phyloP scores from a whole-genome alignment of 768 basidiomycete species.

The Punctularia strigosozonata region DNA sequence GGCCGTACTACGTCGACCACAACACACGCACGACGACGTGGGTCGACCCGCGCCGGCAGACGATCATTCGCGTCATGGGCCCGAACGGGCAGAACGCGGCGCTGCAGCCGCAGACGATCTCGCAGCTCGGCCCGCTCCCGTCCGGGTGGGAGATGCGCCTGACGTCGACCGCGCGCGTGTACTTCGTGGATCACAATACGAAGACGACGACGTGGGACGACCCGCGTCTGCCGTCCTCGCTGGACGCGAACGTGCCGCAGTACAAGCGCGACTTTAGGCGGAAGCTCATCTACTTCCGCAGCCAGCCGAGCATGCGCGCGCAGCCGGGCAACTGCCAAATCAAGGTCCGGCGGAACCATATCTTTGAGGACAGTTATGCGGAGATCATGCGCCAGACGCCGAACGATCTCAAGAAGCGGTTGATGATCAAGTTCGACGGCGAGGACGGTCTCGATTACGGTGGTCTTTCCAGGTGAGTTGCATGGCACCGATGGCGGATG shows the following conservation, averaged over 20 bases:
- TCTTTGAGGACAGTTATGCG: conserved; percentile 98
- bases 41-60: conserved; percentile 97
- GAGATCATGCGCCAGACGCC: conserved; percentile 99
- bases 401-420: conserved; percentile 93
- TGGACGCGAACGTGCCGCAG: conserved; percentile 96
- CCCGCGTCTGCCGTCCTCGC: conserved; percentile 86
- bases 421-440: conserved; percentile 99
- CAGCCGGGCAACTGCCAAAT: conserved; percentile 99
- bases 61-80: conserved; percentile 93
- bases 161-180: conserved; percentile 93
- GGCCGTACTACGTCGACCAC: conserved; percentile 98
- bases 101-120: conserved; percentile 89
- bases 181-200: conserved; percentile 99
- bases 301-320: conserved; percentile 94
- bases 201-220: conserved; percentile 99
- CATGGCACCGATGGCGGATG: not conserved
- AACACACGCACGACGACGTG: conserved; percentile 99
- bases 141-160: conserved; percentile 99
- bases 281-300: conserved; percentile 99
- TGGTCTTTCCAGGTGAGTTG: conserved; percentile 79
- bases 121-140: conserved; percentile 91
- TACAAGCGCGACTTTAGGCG: conserved; percentile 99
- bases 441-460: conserved; percentile 99
- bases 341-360: conserved; percentile 95
- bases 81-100: conserved; percentile 82